These are phyloP conservation scores for Camelina sativa DNA, from an alignment of 345 rosid species.

Conservation along the genomic window DNA sequence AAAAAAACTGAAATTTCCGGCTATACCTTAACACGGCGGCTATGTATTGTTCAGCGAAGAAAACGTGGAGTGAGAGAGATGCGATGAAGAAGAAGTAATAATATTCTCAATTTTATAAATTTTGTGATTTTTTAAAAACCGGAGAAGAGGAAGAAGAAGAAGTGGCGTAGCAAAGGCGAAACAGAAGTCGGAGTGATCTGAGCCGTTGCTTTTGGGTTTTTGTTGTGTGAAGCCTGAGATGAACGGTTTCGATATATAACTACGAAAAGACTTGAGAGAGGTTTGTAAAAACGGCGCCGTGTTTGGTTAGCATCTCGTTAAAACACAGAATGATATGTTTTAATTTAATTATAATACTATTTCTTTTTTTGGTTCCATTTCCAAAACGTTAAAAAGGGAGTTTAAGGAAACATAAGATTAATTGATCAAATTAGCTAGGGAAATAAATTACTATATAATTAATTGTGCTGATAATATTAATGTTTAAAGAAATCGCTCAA, in stretches of 20 bases:
- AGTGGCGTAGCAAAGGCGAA: constrained; percentile 39
- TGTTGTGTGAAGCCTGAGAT: constrained; percentile 21
- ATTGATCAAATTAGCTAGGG: no score
- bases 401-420: background rate
- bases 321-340: constrained; percentile 4
- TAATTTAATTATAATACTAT: background rate
- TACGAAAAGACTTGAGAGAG: background rate
- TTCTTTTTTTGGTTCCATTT: background rate
- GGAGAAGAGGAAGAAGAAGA: constrained; percentile 42
- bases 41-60: constrained; percentile 13
- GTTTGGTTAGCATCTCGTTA: background rate
- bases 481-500: no score
- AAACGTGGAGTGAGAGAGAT: constrained; percentile 39
- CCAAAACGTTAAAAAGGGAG: background rate
- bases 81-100: constrained; percentile 15
- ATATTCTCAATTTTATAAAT: background rate
- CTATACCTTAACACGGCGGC: background rate
- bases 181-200: constrained; percentile 29
- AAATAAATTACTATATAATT: no score
- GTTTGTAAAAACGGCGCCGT: constrained; percentile 31
- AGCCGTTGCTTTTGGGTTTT: constrained; percentile 35
- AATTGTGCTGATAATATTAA: no score
- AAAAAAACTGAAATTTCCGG: constrained; percentile 1
- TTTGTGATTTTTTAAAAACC: constrained; percentile 23
- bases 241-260: constrained; percentile 36